Base-by-base conservation (phyloP, 225 moss, liverwort and hornwort genomes). In the Ulota crispa region DNA sequence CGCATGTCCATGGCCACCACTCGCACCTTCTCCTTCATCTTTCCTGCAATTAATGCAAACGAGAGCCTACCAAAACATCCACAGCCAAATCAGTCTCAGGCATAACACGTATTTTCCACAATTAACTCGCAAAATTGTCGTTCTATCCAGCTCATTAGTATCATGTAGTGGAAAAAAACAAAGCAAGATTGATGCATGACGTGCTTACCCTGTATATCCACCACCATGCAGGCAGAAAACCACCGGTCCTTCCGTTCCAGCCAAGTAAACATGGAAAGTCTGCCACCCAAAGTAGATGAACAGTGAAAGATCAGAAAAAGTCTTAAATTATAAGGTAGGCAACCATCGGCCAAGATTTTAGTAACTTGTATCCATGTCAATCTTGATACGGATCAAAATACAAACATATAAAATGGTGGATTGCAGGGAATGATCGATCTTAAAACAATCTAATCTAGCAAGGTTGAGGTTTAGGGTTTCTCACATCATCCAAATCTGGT, bases 191-290 rank as follows among this genome's bases (percentile, higher is more conserved):
- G 19, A 60, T 15, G 53, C 15, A 61, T 68, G 21, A 62, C 31
- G 53, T 82, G 50, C 90, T 90, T 88, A 99, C 98, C 96, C 98
- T 39, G 94, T 89, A 71, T 96, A 96, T 79, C 98, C 98, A 78
- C 98, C 98, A 77, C 98, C 98, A 82, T 99, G 98, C 81, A 99
- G 89, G 85, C 98, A 99, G 82, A 96, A 93, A 70, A 94, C 93
- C 68, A 99, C 94, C n/a, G 98, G 96, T 84, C 98, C 98, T 91
- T 96, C 85, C 63, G 89, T 88, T 88, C 98, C 98, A 78, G 96
- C 89, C 89, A 91, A 76, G 81, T 94, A 99, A 64, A 93, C 92
- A 80, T 96, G 96, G 65, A 99, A 99, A 64, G 75, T 84, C 98
- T 99, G 95, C 7, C 76, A 76, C 52, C 52, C 72, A 50, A 61